These are phyloP conservation scores for Prosopis cineraria DNA, from an alignment of 306 rosid genomes.

Conservation along the genomic window DNA sequence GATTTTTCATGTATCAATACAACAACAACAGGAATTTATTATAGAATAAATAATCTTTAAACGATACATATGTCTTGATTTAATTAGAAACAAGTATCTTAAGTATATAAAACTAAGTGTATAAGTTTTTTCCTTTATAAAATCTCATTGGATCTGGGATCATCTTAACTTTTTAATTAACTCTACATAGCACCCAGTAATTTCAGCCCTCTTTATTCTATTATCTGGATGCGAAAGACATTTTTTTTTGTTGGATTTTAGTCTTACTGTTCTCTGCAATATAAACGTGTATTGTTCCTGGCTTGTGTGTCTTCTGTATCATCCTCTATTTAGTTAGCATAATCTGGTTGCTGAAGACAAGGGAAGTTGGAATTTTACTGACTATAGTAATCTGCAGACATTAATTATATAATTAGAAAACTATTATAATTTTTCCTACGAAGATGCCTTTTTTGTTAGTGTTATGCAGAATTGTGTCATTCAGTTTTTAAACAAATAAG, in stretches of 20 bases:
- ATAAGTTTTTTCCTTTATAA: no score
- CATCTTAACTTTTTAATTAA: neutral
- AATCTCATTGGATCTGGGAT: neutral
- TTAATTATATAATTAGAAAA: slow-evolving; percentile 9
- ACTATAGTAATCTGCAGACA: neutral
- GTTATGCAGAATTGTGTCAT: neutral
- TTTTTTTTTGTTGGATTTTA: neutral
- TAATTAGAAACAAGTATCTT: no score
- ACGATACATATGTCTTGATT: no score
- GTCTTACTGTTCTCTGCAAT: slow-evolving; percentile 3
- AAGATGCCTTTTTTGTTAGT: slow-evolving; percentile 19
- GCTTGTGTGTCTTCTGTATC: slow-evolving; percentile 10
- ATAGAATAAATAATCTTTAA: no score
- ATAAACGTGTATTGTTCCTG: neutral
- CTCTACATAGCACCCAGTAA: neutral
- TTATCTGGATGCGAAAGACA: slow-evolving; percentile 13
- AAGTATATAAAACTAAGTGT: no score
- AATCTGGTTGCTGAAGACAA: slow-evolving; percentile 24
- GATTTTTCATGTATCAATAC: no score
- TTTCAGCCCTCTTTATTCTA: neutral
- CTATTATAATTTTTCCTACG: neutral
- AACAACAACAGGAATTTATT: no score
- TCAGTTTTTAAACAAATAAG: neutral
- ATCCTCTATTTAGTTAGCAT: neutral
- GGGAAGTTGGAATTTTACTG: neutral